These are phyloP conservation scores for Hevea brasiliensis DNA, from an alignment of 345 rosid species.

Conservation along the genomic window DNA sequence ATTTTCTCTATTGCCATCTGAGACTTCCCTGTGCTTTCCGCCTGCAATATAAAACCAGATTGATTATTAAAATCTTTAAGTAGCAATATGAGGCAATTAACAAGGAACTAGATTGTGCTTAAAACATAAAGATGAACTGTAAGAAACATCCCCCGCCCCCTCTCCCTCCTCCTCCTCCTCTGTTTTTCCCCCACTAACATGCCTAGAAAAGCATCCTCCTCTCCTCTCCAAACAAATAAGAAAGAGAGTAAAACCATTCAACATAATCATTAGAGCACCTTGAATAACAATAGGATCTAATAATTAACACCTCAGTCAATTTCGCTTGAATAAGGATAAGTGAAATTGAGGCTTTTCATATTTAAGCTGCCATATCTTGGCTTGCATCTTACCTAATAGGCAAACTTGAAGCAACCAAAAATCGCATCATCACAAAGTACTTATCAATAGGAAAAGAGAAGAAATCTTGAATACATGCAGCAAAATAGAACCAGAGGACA, in stretches of 20 bases:
- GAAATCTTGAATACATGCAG: background rate
- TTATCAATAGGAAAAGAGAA: background rate
- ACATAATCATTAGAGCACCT: background rate
- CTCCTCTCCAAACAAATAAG: background rate
- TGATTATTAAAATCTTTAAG: conserved; percentile 6
- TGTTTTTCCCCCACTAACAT: background rate
- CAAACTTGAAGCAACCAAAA: background rate
- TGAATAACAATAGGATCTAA: background rate
- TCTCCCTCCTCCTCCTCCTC: too few species aligned
- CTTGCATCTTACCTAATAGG: background rate
- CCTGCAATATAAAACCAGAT: conserved; percentile 52
- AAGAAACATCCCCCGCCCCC: too few species aligned
- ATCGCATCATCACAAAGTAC: background rate
- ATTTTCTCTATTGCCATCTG: conserved; percentile 84
- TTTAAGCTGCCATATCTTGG: background rate
- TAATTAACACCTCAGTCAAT: background rate
- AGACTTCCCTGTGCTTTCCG: conserved; percentile 77
- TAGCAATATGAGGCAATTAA: conserved; percentile 1
- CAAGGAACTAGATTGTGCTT: too few species aligned
- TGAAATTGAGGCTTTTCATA: background rate
- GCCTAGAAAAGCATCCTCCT: background rate
- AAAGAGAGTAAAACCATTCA: background rate
- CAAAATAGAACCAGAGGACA: background rate
- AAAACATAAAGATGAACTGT: background rate
- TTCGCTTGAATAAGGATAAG: background rate